A percentile compares a stretch with the other conserved stretches of the same genome.
These are phyloP conservation scores for Ceratobasidium sp. DNA, from an alignment of 1,284 basidiomycete genomes.

Conservation along the genomic window DNA sequence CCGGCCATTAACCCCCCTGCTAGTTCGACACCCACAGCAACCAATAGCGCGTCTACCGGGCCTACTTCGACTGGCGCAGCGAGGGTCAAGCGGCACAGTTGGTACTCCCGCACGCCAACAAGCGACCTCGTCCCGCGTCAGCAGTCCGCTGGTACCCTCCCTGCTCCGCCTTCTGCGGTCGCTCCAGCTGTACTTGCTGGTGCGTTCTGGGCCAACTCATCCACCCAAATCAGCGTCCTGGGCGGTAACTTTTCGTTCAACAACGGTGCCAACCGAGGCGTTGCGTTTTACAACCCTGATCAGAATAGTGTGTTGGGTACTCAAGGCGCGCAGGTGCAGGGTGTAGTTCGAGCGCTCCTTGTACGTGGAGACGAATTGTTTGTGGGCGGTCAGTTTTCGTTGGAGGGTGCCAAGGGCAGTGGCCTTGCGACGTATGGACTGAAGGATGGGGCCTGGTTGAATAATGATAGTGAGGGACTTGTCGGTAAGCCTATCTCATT, in stretches of 20 bases:
- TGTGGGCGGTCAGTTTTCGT: conserved; percentile 84
- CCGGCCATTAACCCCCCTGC: conserved; percentile 54
- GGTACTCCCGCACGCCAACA: conserved; percentile 67
- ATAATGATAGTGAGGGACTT: conserved; percentile 70
- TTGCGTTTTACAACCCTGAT: conserved; percentile 82
- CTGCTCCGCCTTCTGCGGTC: conserved; percentile 67
- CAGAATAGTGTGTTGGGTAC: conserved; percentile 70
- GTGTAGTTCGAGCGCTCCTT: conserved; percentile 79
- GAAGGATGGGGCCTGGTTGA: conserved; percentile 70
- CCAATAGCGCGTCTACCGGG: background rate
- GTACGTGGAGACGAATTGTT: conserved; percentile 77
- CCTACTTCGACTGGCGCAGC: conserved; percentile 24
- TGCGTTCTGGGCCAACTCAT: conserved; percentile 89
- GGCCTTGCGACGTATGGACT: conserved; percentile 87
- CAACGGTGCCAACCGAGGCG: conserved; percentile 64
- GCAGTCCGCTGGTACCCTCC: conserved; percentile 66
- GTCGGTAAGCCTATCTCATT: conserved; percentile 58
- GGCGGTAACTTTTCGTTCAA: conserved; percentile 91
- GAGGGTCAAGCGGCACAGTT: conserved; percentile 60
- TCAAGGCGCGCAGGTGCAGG: conserved; percentile 72
- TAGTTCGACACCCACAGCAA: background rate
- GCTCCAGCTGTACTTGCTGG: conserved; percentile 89
- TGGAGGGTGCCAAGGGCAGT: conserved; percentile 68
- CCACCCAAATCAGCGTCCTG: conserved; percentile 80
- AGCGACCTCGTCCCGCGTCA: conserved; percentile 70